Conservation (phyloP, 2,329 filamentous ascomycete species). For the Scedosporium apiospermum region DNA sequence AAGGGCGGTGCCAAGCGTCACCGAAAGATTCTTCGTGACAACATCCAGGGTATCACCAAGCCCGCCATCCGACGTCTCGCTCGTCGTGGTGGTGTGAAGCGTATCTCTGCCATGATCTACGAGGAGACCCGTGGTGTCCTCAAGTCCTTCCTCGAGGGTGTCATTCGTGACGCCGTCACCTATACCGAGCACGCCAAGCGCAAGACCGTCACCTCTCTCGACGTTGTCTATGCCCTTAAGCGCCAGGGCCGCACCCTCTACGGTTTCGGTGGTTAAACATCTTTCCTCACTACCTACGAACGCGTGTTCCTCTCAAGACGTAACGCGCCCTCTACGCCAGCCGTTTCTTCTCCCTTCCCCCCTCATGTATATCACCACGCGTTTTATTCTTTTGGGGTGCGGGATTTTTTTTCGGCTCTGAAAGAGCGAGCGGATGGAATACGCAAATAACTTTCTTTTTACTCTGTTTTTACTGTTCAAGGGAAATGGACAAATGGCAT, state of each 20-base stretch:
- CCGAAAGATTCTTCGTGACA: constrained; percentile 98
- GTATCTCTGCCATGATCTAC: constrained; percentile 94
- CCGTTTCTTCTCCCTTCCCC: neutral
- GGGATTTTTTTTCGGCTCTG: neutral
- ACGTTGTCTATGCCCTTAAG: constrained; percentile 60
- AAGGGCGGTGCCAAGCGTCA: constrained; percentile 98
- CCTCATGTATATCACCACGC: no score
- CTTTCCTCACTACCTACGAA: neutral
- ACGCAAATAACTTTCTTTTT: neutral
- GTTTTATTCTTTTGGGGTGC: neutral
- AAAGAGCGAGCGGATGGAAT: neutral
- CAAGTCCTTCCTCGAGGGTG: constrained; percentile 69
- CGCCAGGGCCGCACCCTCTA: constrained; percentile 69
- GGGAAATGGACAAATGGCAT: neutral
- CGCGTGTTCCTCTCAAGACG: neutral
- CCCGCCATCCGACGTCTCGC: constrained; percentile 96
- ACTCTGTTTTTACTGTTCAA: neutral
- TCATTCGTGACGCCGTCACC: constrained; percentile 68
- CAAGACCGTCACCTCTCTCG: constrained; percentile 66
- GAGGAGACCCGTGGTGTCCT: constrained; percentile 70
- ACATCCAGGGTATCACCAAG: constrained; percentile 99
- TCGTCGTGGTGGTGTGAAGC: constrained; percentile 99
- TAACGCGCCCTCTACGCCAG: neutral
- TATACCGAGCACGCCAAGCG: constrained; percentile 76
- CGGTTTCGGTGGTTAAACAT: constrained; percentile 74